A percentile compares a stretch with the other conserved stretches of the same genome.
These are phyloP conservation scores for Wickerhamiella bombiphila DNA, from an alignment of 805 yeast genomes.

Conservation along the genomic window DNA sequence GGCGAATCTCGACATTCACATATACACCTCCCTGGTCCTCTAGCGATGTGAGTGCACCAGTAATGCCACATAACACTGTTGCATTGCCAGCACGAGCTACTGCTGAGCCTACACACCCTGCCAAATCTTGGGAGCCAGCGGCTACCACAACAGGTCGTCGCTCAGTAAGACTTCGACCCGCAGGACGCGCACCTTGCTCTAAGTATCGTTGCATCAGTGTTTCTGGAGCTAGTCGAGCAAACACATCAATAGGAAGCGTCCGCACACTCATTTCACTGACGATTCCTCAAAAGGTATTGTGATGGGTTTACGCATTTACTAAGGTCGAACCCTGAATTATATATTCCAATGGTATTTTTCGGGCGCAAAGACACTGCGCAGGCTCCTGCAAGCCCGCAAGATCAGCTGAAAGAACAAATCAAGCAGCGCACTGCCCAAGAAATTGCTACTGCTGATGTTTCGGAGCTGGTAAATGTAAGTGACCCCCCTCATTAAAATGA, in stretches of 20 bases:
- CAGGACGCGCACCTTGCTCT: slow-evolving; percentile 62
- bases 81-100: slow-evolving; percentile 59
- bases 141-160: slow-evolving; percentile 41
- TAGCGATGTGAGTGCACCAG: slow-evolving; percentile 44
- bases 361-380: slow-evolving; percentile 5
- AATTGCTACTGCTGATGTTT: slow-evolving; percentile 81
- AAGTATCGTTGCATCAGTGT: slow-evolving; percentile 66
- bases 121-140: slow-evolving; percentile 13
- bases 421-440: slow-evolving; percentile 65
- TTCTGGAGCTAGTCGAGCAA: slow-evolving; percentile 78
- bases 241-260: slow-evolving; percentile 63
- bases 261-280: slow-evolving; percentile 27
- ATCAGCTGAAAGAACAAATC: slow-evolving; percentile 24
- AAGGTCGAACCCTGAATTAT: neutral
- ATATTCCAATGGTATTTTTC: slow-evolving; percentile 10
- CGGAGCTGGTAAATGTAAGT: slow-evolving; percentile 55
- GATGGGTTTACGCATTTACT: neutral
- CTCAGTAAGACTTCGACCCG: slow-evolving; percentile 51
- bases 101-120: slow-evolving; percentile 45
- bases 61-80: slow-evolving; percentile 53
- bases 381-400: slow-evolving; percentile 3
- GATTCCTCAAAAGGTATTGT: neutral
- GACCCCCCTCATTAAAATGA: too few relatives aligned
- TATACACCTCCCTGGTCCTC: slow-evolving; percentile 36
- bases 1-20: slow-evolving; percentile 61